phyloP scores from a whole-genome alignment of 495 filamentous ascomycete genomes.

The Durotheca rogersii region DNA sequence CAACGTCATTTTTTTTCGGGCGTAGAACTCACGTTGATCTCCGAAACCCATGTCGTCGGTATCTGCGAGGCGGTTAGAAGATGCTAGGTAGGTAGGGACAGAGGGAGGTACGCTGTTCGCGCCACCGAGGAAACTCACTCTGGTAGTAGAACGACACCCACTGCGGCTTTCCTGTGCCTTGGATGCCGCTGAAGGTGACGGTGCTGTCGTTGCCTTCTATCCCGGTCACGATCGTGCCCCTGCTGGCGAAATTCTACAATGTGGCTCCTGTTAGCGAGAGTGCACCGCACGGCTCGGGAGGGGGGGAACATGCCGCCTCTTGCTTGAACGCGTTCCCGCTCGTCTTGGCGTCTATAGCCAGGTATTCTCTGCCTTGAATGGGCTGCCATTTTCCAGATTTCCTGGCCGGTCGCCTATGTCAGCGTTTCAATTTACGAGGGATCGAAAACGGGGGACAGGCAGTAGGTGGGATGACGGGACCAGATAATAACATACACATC shows the following conservation, averaged over 20 bases:
- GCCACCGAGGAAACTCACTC: constrained; percentile 25
- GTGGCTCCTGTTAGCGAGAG: not conserved
- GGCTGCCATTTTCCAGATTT: constrained; percentile 48
- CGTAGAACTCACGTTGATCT: constrained; percentile 39
- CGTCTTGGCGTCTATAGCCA: constrained; percentile 41
- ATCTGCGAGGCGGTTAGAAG: constrained; percentile 26
- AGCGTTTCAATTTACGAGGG: not conserved
- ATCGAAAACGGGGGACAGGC: too few relatives aligned
- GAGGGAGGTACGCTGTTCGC: not conserved
- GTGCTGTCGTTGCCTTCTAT: constrained; percentile 56
- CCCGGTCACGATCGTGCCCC: constrained; percentile 46
- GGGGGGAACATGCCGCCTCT: constrained; percentile 39
- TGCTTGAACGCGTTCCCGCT: constrained; percentile 48
- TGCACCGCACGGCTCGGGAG: not conserved
- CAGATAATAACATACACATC: constrained; percentile 35
- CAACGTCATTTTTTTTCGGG: too few relatives aligned
- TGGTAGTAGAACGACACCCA: constrained; percentile 59
- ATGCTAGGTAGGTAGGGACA: not conserved
- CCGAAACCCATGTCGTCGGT: constrained; percentile 48
- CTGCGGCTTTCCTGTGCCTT: constrained; percentile 52
- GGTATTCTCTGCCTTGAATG: constrained; percentile 46
- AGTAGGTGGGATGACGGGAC: too few relatives aligned
- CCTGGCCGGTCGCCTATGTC: constrained; percentile 8
- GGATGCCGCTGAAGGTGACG: constrained; percentile 49
- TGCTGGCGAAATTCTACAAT: constrained; percentile 46